Conservation (phyloP, 129 eudicot genomes). For the Centella asiatica region DNA sequence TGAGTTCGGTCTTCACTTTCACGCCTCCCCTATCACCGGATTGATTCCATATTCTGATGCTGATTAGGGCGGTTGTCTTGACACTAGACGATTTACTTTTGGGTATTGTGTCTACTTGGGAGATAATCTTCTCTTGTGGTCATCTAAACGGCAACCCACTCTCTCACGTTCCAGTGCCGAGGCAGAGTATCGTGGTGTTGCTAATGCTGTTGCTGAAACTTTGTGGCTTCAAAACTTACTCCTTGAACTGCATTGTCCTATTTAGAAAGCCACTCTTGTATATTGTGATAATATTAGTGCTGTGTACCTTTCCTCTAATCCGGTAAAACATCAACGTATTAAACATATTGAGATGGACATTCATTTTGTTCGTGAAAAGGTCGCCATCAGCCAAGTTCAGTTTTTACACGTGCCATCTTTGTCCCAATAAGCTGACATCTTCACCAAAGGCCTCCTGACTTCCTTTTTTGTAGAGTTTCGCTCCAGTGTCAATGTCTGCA, state of each 20-base stretch:
- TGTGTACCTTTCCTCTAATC: too few relatives aligned
- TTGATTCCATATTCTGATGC: too few relatives aligned
- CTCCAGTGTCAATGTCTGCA: not conserved
- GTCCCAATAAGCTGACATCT: constrained; percentile 3
- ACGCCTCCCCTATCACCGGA: not conserved
- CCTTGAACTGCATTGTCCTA: too few relatives aligned
- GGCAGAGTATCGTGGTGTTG: constrained; percentile 16
- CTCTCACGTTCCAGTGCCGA: constrained; percentile 13
- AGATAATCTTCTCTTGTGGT: not conserved
- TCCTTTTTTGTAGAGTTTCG: not conserved
- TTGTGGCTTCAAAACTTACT: too few relatives aligned
- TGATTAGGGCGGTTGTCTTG: too few relatives aligned
- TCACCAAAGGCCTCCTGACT: not conserved
- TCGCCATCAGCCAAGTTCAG: too few relatives aligned
- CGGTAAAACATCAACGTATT: too few relatives aligned
- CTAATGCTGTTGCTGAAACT: too few relatives aligned
- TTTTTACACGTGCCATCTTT: not conserved
- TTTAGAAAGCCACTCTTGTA: too few relatives aligned
- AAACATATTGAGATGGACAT: too few relatives aligned
- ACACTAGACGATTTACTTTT: not conserved
- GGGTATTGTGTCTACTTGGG: constrained; percentile 10
- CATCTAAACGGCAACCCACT: not conserved
- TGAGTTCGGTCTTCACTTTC: not conserved
- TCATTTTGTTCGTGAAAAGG: too few relatives aligned
- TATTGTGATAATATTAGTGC: too few relatives aligned